Conservation (phyloP, 2,329 filamentous ascomycete species). For the Neocucurbitaria cava region DNA sequence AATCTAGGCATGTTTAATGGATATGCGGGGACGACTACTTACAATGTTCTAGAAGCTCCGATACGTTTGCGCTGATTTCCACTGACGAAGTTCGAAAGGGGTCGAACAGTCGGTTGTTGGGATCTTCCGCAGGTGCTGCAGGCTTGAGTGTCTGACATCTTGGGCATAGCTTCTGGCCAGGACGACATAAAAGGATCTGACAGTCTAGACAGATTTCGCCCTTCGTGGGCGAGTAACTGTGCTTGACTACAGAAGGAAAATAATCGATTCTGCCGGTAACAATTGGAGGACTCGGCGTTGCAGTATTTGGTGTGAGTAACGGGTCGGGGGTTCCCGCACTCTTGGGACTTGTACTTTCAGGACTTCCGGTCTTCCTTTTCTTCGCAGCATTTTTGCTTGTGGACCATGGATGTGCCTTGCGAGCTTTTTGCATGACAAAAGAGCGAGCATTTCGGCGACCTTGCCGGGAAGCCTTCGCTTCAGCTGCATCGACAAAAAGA, state of each 20-base stretch:
- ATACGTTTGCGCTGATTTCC: slow-evolving; percentile 32
- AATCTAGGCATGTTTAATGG: slow-evolving; percentile 11
- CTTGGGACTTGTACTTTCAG: slow-evolving; percentile 35
- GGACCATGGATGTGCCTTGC: slow-evolving; percentile 48
- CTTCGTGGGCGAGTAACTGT: slow-evolving; percentile 21
- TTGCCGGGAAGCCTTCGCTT: slow-evolving; percentile 47
- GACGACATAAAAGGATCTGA: slow-evolving; percentile 36
- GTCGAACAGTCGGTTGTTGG: slow-evolving; percentile 39
- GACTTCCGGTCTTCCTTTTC: slow-evolving; percentile 30
- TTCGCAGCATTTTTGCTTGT: slow-evolving; percentile 48
- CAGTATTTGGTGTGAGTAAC: slow-evolving; percentile 35
- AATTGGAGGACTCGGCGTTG: slow-evolving; percentile 41
- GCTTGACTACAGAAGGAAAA: slow-evolving; percentile 23
- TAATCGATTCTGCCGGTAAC: slow-evolving; percentile 23
- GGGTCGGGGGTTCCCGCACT: slow-evolving; percentile 39
- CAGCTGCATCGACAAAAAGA: slow-evolving; percentile 48
- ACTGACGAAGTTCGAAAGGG: slow-evolving; percentile 42
- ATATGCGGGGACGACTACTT: slow-evolving; percentile 30
- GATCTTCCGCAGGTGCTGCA: slow-evolving; percentile 24
- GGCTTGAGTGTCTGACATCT: slow-evolving; percentile 34
- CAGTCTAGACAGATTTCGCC: slow-evolving; percentile 39
- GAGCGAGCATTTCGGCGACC: slow-evolving; percentile 50
- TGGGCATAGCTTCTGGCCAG: slow-evolving; percentile 40
- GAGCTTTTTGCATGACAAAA: slow-evolving; percentile 50
- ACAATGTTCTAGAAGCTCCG: slow-evolving; percentile 47